Evolutionary conservation across 1,139 yeast genomes (phyloP), one percentile per base, ranked within the genome.

Genomic region (Taphrina populina): DNA sequence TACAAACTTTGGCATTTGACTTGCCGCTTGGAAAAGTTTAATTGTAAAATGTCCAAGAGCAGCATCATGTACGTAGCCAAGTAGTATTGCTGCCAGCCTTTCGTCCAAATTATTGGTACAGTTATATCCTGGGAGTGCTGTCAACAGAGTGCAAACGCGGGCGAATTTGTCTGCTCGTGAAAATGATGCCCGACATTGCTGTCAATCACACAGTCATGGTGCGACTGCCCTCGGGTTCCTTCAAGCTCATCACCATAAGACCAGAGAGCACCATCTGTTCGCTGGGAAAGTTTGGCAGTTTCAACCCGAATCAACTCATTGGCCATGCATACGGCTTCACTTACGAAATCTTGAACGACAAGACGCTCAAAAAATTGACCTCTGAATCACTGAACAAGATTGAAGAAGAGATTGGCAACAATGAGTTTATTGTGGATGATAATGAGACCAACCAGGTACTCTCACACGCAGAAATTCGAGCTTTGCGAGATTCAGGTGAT

Each of bases 221-320:
- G 7, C 36, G 37, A 7, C 43, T 52, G 21, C 56, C 56, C 11
- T 52, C 56, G 10, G 43, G 49, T 20, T 34, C 37, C 13, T 36
- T 26, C 15, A 52, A 52, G 17, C 43, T 41, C 23, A 35, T 52
- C 41, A 33, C 49, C 6, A 30, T 52, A 10, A 21, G 11, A 19
- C 41, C 40, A 2, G 34, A 41, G 13, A 80, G 83, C 0, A 68
- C 77, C 5, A 75, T 92, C 13, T 49, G 54, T 40, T 80, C 81
- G 57, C 73, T 94, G 62, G 98, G 98, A 1, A 92, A 92, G 69
- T 94, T 92, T 70, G 99, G 98, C 6, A 73, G 83, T 1, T 92
- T 94, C 69, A 73, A 77, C 40, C 88, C 84, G 3, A 79, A 83
- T 62, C 84, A 81, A 57, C 77, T 92, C 13, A 67, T 92, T 33